Evolutionary conservation across 2,329 filamentous ascomycete genomes (phyloP).

Genomic region (Orbilia brochopaga): DNA sequence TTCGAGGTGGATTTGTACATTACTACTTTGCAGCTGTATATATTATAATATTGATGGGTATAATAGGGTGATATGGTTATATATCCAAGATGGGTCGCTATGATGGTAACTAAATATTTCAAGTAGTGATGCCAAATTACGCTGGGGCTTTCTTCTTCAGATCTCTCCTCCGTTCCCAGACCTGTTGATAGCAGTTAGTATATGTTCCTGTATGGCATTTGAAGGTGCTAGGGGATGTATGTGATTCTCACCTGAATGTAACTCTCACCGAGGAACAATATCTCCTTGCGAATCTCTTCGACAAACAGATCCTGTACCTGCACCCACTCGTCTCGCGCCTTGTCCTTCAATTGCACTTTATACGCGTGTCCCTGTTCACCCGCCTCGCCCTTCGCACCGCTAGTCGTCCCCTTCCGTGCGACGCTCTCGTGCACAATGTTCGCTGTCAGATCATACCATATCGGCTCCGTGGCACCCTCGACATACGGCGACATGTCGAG

Average conservation of each 20-base stretch:
- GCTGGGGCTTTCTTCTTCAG: conserved; percentile 31
- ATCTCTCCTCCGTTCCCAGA: conserved; percentile 48
- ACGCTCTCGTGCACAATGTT: conserved; percentile 81
- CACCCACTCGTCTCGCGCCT: conserved; percentile 83
- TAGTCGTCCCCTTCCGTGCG: conserved; percentile 66
- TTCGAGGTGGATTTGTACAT: not conserved
- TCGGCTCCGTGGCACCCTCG: conserved; percentile 81
- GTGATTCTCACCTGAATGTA: conserved; percentile 83
- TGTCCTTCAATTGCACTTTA: conserved; percentile 88
- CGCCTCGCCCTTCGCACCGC: conserved; percentile 71
- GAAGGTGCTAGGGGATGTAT: too few species aligned
- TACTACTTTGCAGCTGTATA: not conserved
- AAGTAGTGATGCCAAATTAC: not conserved
- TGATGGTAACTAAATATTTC: not conserved
- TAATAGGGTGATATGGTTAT: not conserved
- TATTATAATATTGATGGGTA: not conserved
- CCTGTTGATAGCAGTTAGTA: conserved; percentile 38
- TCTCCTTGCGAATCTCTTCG: conserved; percentile 83
- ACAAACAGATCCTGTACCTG: conserved; percentile 94
- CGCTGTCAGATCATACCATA: conserved; percentile 93
- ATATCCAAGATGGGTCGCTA: not conserved
- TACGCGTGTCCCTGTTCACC: conserved; percentile 87
- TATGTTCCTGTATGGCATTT: too few species aligned
- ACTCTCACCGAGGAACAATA: conserved; percentile 89
- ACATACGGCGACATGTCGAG: conserved; percentile 91